Conservation (phyloP, 352 stramenopile genomes). For the Globisporangium emineosum region DNA sequence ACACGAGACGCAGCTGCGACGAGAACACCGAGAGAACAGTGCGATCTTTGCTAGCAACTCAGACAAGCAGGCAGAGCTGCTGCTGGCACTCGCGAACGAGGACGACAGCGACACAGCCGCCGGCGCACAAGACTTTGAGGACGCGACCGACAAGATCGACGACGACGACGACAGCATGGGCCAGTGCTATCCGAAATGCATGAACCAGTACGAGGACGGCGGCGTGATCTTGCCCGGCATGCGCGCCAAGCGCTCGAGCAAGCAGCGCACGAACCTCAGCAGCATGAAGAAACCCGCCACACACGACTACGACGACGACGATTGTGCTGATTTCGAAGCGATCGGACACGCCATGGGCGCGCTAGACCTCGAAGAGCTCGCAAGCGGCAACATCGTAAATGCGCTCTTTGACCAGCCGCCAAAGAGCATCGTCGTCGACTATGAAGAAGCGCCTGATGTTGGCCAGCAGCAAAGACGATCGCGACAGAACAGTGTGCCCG, state of each 20-base stretch:
- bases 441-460: constrained; percentile 32
- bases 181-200: constrained; percentile 48
- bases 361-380: constrained; percentile 56
- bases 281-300: neutral
- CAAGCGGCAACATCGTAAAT: constrained; percentile 12
- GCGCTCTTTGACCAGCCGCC: constrained; percentile 12
- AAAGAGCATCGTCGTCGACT: constrained; percentile 60
- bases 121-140: constrained; percentile 1
- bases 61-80: neutral
- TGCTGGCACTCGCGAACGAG: neutral
- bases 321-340: constrained; percentile 6
- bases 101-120: neutral
- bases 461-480: constrained; percentile 20
- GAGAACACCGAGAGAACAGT: neutral
- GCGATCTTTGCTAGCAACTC: neutral
- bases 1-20: neutral
- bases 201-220: constrained; percentile 22
- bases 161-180: constrained; percentile 21
- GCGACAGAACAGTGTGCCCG: constrained; percentile 17
- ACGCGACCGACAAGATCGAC: neutral
- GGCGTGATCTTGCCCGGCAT: constrained; percentile 6
- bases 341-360: constrained; percentile 16
- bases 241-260: constrained; percentile 9
- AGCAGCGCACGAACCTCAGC: constrained; percentile 5
- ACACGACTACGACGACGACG: neutral